A percentile compares a stretch with the other conserved stretches of the same genome.
Evolutionary conservation across 148 eudicot species (phyloP).

Genomic region (Pharnaceum exiguum): DNA sequence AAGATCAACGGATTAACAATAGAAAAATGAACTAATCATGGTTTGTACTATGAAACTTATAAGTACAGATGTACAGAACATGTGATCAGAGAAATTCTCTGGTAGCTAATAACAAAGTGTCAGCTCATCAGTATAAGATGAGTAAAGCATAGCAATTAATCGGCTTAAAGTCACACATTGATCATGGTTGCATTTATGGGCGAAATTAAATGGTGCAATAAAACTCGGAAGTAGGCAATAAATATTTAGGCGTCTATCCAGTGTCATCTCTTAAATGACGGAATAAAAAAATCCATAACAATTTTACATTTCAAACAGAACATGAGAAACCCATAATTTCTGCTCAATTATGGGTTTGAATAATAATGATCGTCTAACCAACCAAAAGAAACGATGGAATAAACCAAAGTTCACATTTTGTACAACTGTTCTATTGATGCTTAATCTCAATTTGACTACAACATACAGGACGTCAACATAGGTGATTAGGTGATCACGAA

Average conservation of each 20-base stretch:
- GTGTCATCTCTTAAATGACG: neutral
- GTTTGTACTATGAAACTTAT: neutral
- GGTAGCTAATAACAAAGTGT: slow-evolving; percentile 5
- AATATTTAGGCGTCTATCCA: neutral
- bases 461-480: too few species aligned
- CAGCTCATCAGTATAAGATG: neutral
- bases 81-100: slow-evolving; percentile 20
- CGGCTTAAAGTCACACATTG: slow-evolving; percentile 14
- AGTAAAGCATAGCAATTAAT: slow-evolving; percentile 1
- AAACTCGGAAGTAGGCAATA: neutral
- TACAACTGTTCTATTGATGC: too few species aligned
- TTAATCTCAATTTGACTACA: too few species aligned
- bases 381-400: too few species aligned
- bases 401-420: too few species aligned
- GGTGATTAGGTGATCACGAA: too few species aligned
- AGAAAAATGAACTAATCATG: neutral
- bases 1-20: neutral
- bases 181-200: slow-evolving; percentile 16
- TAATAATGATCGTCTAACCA: too few species aligned
- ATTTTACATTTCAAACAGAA: neutral
- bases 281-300: neutral
- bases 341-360: too few species aligned
- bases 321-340: too few species aligned
- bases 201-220: slow-evolving; percentile 19
- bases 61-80: slow-evolving; percentile 1